Conservation (phyloP, 345 rosid genomes). For the Isatis tinctoria region DNA sequence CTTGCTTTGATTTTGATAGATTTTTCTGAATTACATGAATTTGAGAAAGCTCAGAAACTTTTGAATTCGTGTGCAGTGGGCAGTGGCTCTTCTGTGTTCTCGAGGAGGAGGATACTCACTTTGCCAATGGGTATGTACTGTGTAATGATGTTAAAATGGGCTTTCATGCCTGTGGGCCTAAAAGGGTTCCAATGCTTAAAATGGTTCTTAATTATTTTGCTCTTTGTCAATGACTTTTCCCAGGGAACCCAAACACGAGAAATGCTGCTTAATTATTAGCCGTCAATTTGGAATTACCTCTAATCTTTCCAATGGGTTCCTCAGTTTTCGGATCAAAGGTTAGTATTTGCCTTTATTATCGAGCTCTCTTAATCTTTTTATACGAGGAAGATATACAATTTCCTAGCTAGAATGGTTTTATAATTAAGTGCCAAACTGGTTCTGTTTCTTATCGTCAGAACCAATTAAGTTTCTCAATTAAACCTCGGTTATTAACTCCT, state of each 20-base stretch:
- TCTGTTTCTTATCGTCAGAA: neutral
- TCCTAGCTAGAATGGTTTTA: neutral
- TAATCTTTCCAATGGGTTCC: constrained; percentile 75
- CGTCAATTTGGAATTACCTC: constrained; percentile 60
- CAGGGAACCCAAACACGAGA: constrained; percentile 87
- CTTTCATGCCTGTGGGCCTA: too few species aligned
- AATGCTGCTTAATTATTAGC: constrained; percentile 56
- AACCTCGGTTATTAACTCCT: neutral
- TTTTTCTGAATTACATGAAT: constrained; percentile 76
- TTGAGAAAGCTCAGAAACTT: constrained; percentile 81
- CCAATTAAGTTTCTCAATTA: neutral
- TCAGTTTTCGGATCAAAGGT: constrained; percentile 51
- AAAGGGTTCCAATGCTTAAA: too few species aligned
- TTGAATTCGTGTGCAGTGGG: constrained; percentile 86
- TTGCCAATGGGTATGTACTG: too few species aligned
- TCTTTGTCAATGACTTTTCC: neutral
- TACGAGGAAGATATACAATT: neutral
- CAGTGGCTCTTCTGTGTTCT: too few species aligned
- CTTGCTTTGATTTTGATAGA: constrained; percentile 48
- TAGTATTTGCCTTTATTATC: constrained; percentile 11
- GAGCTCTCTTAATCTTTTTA: neutral
- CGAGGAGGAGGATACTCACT: constrained; percentile 59
- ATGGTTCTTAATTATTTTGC: neutral
- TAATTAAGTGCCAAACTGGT: neutral
- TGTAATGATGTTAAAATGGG: too few species aligned